These are phyloP conservation scores for Alnus glutinosa DNA, from an alignment of 306 rosid species.

Conservation along the genomic window DNA sequence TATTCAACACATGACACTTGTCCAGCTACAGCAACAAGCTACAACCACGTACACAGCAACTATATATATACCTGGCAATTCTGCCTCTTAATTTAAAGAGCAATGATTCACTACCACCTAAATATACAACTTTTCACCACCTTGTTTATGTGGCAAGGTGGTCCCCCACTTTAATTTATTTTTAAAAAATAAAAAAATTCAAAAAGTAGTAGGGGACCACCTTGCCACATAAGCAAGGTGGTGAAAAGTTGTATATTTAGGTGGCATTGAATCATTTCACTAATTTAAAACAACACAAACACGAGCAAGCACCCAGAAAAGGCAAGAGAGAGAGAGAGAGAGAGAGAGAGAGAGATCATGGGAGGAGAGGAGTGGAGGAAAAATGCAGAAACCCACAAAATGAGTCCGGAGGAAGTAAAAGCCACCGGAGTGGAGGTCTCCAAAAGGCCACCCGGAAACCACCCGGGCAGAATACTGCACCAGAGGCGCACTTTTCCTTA, in stretches of 20 bases:
- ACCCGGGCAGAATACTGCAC: constrained; percentile 62
- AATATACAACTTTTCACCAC: too few species aligned
- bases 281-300: neutral
- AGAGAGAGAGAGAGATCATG: constrained; percentile 27
- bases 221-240: too few species aligned
- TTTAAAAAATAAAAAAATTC: too few species aligned
- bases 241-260: too few species aligned
- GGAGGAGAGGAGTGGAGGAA: constrained; percentile 51
- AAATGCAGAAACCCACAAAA: constrained; percentile 59
- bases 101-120: too few species aligned
- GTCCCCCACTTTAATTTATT: too few species aligned
- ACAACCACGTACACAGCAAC: neutral
- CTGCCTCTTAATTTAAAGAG: neutral
- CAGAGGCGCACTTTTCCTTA: constrained; percentile 58
- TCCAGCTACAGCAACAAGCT: too few species aligned
- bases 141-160: too few species aligned
- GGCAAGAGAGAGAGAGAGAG: too few species aligned
- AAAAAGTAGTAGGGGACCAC: neutral
- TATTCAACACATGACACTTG: neutral
- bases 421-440: constrained; percentile 68
- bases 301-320: neutral
- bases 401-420: constrained; percentile 55
- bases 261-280: too few species aligned
- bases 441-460: constrained; percentile 58
- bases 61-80: neutral